phyloP scores from a whole-genome alignment of 176 grass and related monocot genomes.

The Musa beccarii region DNA sequence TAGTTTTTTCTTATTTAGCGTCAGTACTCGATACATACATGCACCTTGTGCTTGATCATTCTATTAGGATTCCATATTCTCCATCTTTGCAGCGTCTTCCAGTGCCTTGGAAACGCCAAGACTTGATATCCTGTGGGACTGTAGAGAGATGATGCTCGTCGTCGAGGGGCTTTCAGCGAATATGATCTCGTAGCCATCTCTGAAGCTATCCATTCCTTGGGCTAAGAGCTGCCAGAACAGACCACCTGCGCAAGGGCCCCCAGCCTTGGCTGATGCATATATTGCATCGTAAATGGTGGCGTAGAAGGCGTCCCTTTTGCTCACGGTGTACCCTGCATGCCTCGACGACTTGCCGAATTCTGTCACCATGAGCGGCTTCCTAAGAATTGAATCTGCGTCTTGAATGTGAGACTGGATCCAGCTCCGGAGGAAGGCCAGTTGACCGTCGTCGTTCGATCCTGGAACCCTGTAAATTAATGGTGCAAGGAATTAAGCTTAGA shows the following conservation, averaged over 20 bases:
- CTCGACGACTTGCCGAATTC: constrained; percentile 19
- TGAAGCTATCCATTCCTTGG: background rate
- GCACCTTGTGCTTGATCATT: too few species aligned
- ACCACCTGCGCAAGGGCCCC: constrained; percentile 24
- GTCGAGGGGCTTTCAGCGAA: background rate
- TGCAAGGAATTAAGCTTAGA: too few species aligned
- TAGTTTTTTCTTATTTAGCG: too few species aligned
- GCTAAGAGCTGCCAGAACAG: constrained; percentile 26
- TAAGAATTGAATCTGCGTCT: background rate
- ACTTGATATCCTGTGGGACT: background rate
- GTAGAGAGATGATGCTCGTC: background rate
- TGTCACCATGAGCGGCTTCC: constrained; percentile 18
- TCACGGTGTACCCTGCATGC: background rate
- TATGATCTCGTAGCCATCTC: constrained; percentile 16
- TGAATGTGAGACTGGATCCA: constrained; percentile 9
- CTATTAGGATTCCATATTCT: too few species aligned
- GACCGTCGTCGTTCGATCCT: background rate
- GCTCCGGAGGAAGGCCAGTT: background rate
- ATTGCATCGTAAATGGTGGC: background rate
- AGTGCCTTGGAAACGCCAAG: too few species aligned
- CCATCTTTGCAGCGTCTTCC: too few species aligned
- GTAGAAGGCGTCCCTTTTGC: background rate
- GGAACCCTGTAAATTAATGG: constrained; percentile 1
- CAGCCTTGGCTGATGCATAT: constrained; percentile 23
- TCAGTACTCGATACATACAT: too few species aligned